Base-by-base conservation (phyloP, 169 alveolate species). In the Cryptosporidium xiaoi region DNA sequence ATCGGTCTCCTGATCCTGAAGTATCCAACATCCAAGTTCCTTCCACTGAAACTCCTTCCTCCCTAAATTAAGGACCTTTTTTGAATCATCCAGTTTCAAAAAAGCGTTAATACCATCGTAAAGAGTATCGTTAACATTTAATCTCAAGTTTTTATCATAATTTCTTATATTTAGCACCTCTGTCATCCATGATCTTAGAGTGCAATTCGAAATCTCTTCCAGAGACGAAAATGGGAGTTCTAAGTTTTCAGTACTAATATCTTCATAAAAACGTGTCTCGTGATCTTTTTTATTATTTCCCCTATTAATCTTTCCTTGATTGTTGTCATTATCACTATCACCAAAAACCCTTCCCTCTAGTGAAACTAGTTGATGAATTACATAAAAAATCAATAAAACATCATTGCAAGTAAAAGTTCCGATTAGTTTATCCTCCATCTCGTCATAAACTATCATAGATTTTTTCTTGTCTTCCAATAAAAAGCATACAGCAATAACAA, bases 351-450 rank as follows among this genome's bases (percentile, higher is more conserved):
- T 20, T 20, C 12, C 12, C 64, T 20, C 33, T 40, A 8, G 10
- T 40, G 48, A 40, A 13, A 77, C 87, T 1, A 60, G 46, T 24
- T 27, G 33, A 40, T 77, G 64, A n/a, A 77, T 7, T 24, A 77
- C 27, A 62, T 58, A 77, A 62, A 77, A 77, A 60, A 62, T 48
- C 15, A 77, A 6, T 5, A 77, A 44, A 40, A 51, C 87, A 40
- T 77, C 87, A 40, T 31, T 56, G 50, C 87, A 77, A 36, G 87
- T 60, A 46, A 77, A 77, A 13, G 77, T 46, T 13, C 87, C 87
- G 24, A 40, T 29, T 20, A 62, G 18, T 20, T 18, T 16, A n/a
- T 77, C 77, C 16, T 60, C 64, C 7, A 29, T 40, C 40, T 77
- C 87, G 31, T 77, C 71, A 44, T 77, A 77, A 20, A 77, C 71